Evolutionary conservation across 257 asterid genomes (phyloP), one percentile per base, ranked within the genome.

Genomic region (Lithospermum erythrorhizon): DNA sequence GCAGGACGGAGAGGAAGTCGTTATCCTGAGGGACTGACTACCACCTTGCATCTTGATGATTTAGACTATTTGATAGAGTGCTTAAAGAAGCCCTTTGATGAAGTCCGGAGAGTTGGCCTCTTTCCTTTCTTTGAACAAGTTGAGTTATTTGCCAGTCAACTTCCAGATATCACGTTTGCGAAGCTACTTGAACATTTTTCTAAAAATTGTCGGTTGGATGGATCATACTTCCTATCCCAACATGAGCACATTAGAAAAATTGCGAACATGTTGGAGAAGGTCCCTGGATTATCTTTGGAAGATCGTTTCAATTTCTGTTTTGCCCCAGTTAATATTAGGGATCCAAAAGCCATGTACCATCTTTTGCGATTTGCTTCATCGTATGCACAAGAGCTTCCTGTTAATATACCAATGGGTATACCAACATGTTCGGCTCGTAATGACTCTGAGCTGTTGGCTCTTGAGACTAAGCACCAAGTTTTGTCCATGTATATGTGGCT

Each of bases 1-100:
- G 98, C 98, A 13, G 98, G 98, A 32, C 85, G 98, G 37, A 81
- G 98, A 61, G 98, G 98, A 67, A 91, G 98, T 68, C 75, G 70
- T 45, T 91, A 79, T 76, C 96, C 96, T 7, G 96, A 91, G 74
- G 98, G 98, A 57, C 72, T 88, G 56, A 75, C 87, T 48, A 88
- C 98, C 66, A 88, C 96, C 59, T 70, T 91, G 32, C 86, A 88
- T 17, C 74, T 69, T 30, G 98, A 88, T 25, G 96, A 91, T 68
- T 68, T 86, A 70, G 93, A 78, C 53, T 86, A 88, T 68, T 76
- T 91, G 72, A 81, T 91, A 21, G 90, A 86, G 75, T 88, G 96
- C 72, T 73, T 91, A 57, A 78, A 91, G 79, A 76, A 82, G 72
- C 94, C 96, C 21, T 91, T 91, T 69, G 96, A 87, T 10, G 85